Conservation (phyloP, 2,329 filamentous ascomycete species). For the Fusarium sp. region DNA sequence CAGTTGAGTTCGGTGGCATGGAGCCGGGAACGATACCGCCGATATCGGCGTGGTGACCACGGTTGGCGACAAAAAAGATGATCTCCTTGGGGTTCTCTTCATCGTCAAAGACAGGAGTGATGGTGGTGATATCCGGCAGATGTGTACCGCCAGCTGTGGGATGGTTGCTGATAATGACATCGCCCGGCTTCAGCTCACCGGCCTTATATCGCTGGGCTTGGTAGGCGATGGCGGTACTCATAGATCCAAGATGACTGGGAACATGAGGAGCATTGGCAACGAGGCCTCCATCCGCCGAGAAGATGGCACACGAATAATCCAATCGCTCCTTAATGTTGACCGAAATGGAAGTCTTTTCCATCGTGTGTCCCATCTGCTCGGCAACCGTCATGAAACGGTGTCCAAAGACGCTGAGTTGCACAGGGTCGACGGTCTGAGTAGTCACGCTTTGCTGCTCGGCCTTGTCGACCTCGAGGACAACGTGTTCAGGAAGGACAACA, state of each 20-base stretch:
- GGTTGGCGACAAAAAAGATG: slow-evolving; percentile 50
- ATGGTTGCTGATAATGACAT: slow-evolving; percentile 40
- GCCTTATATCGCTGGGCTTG: slow-evolving; percentile 35
- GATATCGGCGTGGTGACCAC: slow-evolving; percentile 51
- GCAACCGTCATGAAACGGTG: slow-evolving; percentile 86
- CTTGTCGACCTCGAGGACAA: slow-evolving; percentile 50
- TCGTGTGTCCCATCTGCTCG: slow-evolving; percentile 81
- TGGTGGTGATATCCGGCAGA: slow-evolving; percentile 44
- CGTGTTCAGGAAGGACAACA: slow-evolving; percentile 48
- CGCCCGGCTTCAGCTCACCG: slow-evolving; percentile 35
- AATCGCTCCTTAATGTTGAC: slow-evolving; percentile 84
- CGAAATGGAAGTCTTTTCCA: slow-evolving; percentile 81
- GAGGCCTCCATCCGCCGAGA: slow-evolving; percentile 68
- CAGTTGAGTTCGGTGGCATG: slow-evolving; percentile 77
- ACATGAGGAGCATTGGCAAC: slow-evolving; percentile 39
- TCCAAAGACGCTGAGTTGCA: slow-evolving; percentile 79
- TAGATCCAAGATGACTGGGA: slow-evolving; percentile 36
- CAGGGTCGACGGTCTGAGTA: slow-evolving; percentile 71
- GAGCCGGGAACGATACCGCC: slow-evolving; percentile 77
- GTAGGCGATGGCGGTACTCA: slow-evolving; percentile 39
- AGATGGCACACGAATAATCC: slow-evolving; percentile 83
- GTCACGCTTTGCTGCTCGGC: slow-evolving; percentile 26
- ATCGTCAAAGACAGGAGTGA: slow-evolving; percentile 46
- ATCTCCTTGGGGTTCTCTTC: slow-evolving; percentile 45
- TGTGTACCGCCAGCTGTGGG: slow-evolving; percentile 45